These are phyloP conservation scores for Fusarium pseudoanthophilum DNA, from an alignment of 2,329 filamentous ascomycete genomes.

Conservation along the genomic window DNA sequence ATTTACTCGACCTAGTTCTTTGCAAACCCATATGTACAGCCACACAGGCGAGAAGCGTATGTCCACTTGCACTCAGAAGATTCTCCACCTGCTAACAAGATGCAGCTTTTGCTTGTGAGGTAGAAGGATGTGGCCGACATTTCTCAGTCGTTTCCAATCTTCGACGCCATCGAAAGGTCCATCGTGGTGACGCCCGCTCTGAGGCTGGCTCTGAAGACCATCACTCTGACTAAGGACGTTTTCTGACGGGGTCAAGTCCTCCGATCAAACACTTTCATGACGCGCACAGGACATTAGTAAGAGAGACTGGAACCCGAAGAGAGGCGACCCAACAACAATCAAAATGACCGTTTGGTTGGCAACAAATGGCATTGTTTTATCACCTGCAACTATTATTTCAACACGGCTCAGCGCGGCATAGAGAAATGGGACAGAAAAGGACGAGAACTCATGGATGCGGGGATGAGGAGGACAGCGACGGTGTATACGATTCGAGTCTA, in stretches of 20 bases:
- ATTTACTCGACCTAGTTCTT: constrained; percentile 91
- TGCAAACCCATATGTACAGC: constrained; percentile 98
- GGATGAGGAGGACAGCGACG: constrained; percentile 33
- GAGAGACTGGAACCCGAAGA: constrained; percentile 6
- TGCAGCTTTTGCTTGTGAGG: constrained; percentile 90
- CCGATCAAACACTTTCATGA: constrained; percentile 18
- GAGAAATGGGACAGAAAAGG: constrained; percentile 45
- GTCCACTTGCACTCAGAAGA: constrained; percentile 52
- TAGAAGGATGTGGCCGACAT: constrained; percentile 92
- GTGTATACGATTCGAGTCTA: constrained; percentile 47
- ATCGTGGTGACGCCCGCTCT: constrained; percentile 75
- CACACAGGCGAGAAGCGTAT: constrained; percentile 98
- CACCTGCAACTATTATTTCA: constrained; percentile 41
- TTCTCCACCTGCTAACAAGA: constrained; percentile 10
- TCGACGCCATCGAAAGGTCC: constrained; percentile 93
- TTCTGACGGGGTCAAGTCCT: neutral
- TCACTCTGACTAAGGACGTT: constrained; percentile 62
- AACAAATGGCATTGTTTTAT: constrained; percentile 36
- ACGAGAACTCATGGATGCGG: constrained; percentile 28
- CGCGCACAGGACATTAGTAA: neutral
- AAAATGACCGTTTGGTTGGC: constrained; percentile 21
- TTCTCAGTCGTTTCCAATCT: constrained; percentile 98
- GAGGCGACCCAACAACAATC: constrained; percentile 7
- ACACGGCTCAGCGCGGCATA: constrained; percentile 44
- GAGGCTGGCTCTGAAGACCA: constrained; percentile 73